Evolutionary conservation across 2,329 filamentous ascomycete species (phyloP), one percentile per base, ranked within the genome.

Genomic region (Fusarium tjaetaba): DNA sequence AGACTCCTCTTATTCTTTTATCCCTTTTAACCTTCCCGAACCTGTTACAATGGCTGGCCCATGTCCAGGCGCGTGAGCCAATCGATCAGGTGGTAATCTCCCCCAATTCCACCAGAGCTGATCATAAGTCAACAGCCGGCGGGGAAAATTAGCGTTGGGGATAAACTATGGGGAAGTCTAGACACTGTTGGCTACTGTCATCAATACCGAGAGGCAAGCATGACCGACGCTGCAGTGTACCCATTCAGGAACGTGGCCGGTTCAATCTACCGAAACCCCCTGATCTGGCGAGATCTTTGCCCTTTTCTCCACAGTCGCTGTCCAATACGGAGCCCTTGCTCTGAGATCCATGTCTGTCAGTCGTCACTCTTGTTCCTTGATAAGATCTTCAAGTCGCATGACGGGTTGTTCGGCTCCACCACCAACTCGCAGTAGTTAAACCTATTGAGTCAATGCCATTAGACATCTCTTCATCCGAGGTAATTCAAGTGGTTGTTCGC

Each of bases 21-120:
- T 32, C 48, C 46, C 7, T 7, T 18, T n/a, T 4, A 1, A 4
- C 14, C 6, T 9, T 10, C 7, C 46, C 4, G 22, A 18, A 10
- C 15, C 7, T 3, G 7, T 18, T 13, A 13, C 1, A 2, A 5
- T 18, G 8, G 4, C 22, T 18, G 20, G 11, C 8, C 6, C 3
- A 7, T 3, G 1, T 11, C 1, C n/a, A 14, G 2, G 22, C 22
- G 14, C 11, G 1, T 18, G 9, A 24, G 30, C 30, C 48, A 34
- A 10, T 18, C 2, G 8, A 14, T 18, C 10, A 24, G 22, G 8
- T 15, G 22, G 48, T 16, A 14, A 51, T 34, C 4, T 51, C 22
- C 30, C 30, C 48, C 22, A 34, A 51, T 14, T 34, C 22, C 30
- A 24, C 30, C 22, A 14, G 1, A 20, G 30, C 30, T 8, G 48